Evolutionary conservation across 192 early-diverging fungal genomes (phyloP), one percentile per base, ranked within the genome.

Genomic region (Coemansia sp.): DNA sequence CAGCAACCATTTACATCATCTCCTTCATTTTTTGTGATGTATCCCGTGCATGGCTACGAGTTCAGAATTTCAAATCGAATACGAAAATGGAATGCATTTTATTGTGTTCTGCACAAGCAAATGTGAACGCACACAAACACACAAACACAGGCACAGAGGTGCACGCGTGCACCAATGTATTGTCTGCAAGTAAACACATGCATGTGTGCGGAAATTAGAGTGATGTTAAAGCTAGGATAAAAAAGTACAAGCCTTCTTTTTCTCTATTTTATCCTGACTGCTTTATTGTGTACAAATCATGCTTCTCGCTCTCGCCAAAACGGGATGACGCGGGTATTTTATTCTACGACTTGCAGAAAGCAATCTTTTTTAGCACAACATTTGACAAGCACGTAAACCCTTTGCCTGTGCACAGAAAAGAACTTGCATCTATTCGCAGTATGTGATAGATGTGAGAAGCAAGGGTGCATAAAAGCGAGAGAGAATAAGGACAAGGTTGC

Each of bases 301-400:
- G 7, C 8, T 37, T 37, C 8, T 4, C 35, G 1, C 23, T 5
- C 26, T 29, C 29, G 21, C 52, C 15, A 53, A 53, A 46, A 21
- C 43, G 7, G 20, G 18, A 53, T 53, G 52, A 30, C 52, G 52
- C 52, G 52, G 52, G 52, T 53, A 53, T 53, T 53, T 53, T 53
- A 30, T 53, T 30, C 25, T 26, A 16, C 52, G 25, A 26, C 26
- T 29, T 28, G 13, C 52, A 53, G 26, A 53, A 26, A 53, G 29
- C 26, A 53, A 4, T 10, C 4, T 53, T 53, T 13, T 23, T n/a
- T 23, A 49, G 48, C 48, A n/a, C 20, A 18, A 49, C 48, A 49
- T n/a, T n/a, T n/a, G n/a, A n/a, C n/a, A n/a, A n/a, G n/a, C n/a
- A n/a, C n/a, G n/a, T 16, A 15, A 4, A 48, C 5, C 46, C 46